Evolutionary conservation across 2,329 filamentous ascomycete genomes (phyloP).

Genomic region (Ceratocystis ficicola): DNA sequence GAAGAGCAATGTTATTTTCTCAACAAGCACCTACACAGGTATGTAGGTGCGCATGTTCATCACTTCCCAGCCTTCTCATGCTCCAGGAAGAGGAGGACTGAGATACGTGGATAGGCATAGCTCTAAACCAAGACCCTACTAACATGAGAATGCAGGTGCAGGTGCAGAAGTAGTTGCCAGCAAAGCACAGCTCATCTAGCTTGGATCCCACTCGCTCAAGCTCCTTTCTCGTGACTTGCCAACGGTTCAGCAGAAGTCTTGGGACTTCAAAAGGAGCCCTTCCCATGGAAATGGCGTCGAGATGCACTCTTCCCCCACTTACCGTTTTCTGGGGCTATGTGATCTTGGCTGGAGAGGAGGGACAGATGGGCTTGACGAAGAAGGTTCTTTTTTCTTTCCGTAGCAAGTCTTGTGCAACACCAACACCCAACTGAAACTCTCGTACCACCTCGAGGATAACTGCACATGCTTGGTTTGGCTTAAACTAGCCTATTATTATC

Average conservation of each 20-base stretch:
- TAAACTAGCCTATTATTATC: not conserved
- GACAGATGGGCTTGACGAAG: not conserved
- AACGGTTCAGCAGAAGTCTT: not conserved
- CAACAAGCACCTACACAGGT: not conserved
- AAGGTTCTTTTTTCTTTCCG: not conserved
- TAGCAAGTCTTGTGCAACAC: not conserved
- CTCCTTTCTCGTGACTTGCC: not conserved
- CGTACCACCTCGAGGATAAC: not conserved
- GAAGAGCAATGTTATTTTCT: not conserved
- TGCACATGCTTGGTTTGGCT: not conserved
- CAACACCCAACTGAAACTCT: not conserved
- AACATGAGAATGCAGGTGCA: slow-evolving; percentile 1
- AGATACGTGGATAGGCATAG: not conserved
- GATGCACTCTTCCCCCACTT: not conserved
- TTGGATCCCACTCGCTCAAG: not conserved
- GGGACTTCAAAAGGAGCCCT: not conserved
- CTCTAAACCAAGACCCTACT: not conserved
- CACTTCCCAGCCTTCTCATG: not conserved
- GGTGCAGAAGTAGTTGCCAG: not conserved
- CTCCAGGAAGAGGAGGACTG: not conserved
- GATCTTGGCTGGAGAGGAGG: not conserved
- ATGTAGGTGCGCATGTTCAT: not conserved
- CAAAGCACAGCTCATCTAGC: slow-evolving; percentile 6
- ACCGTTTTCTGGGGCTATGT: not conserved
- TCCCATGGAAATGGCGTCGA: not conserved